Conservation (phyloP, 208 protist genomes). For the Novymonas esmeraldas region DNA sequence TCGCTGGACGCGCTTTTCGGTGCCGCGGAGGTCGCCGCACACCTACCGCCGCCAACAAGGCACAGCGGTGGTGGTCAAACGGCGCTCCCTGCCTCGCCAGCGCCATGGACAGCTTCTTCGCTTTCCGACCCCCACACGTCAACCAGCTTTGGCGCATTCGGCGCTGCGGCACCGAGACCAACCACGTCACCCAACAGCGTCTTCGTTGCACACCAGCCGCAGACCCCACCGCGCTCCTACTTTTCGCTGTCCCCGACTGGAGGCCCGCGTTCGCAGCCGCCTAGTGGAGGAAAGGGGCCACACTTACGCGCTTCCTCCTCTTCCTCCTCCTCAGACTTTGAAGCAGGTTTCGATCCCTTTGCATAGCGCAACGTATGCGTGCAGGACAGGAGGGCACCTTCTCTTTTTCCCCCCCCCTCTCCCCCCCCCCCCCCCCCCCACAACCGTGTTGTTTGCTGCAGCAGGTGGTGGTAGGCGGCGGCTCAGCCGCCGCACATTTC, state of each 20-base stretch:
- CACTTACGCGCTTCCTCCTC: not conserved
- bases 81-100: not conserved
- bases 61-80: not conserved
- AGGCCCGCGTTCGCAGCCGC: not conserved
- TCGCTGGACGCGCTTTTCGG: slow-evolving; percentile 26
- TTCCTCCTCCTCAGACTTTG: slow-evolving; percentile 34
- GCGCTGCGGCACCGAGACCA: not conserved
- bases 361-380: slow-evolving; percentile 5
- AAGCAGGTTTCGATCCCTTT: slow-evolving; percentile 62
- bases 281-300: not conserved
- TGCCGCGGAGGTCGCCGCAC: not conserved
- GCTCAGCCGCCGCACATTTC: no score
- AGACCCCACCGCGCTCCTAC: not conserved
- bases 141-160: not conserved
- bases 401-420: not conserved
- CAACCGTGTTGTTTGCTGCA: no score
- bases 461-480: no score
- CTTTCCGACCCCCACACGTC: not conserved
- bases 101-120: not conserved
- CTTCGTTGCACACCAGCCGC: not conserved
- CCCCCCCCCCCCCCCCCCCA: no score
- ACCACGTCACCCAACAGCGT: not conserved
- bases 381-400: no score
- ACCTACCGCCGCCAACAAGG: not conserved
- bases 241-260: not conserved